Evolutionary conservation across 257 asterid species (phyloP).

Genomic region (Fraxinus quadrangulata): DNA sequence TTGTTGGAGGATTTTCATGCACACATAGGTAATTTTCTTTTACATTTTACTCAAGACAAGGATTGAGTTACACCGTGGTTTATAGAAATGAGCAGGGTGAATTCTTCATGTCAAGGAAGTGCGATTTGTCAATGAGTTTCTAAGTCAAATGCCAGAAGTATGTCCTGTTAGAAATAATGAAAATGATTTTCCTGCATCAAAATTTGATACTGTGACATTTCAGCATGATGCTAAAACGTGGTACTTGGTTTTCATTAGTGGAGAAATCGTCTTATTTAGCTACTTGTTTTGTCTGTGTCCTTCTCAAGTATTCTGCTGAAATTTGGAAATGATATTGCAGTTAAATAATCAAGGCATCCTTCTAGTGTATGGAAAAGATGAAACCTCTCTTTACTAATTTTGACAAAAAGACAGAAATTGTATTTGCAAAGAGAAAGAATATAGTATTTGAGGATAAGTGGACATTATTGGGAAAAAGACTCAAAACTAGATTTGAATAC

Average conservation of each 20-base stretch:
- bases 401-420: too few species aligned
- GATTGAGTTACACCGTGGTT: too few species aligned
- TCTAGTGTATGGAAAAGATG: too few species aligned
- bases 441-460: background rate
- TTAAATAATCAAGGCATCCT: background rate
- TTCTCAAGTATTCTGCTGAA: background rate
- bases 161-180: too few species aligned
- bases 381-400: too few species aligned
- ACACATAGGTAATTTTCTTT: background rate
- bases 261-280: background rate
- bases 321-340: background rate
- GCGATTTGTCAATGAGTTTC: too few species aligned
- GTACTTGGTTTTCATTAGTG: background rate
- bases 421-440: background rate
- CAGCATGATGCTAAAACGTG: background rate
- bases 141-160: too few species aligned
- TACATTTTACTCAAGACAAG: too few species aligned
- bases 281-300: background rate
- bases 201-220: too few species aligned
- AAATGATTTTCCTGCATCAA: too few species aligned
- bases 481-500: background rate
- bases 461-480: background rate
- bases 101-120: too few species aligned
- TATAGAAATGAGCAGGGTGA: too few species aligned
- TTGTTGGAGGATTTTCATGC: slow-evolving; percentile 8